phyloP scores from a whole-genome alignment of 1,284 basidiomycete genomes.

The Trichosporon asahii region DNA sequence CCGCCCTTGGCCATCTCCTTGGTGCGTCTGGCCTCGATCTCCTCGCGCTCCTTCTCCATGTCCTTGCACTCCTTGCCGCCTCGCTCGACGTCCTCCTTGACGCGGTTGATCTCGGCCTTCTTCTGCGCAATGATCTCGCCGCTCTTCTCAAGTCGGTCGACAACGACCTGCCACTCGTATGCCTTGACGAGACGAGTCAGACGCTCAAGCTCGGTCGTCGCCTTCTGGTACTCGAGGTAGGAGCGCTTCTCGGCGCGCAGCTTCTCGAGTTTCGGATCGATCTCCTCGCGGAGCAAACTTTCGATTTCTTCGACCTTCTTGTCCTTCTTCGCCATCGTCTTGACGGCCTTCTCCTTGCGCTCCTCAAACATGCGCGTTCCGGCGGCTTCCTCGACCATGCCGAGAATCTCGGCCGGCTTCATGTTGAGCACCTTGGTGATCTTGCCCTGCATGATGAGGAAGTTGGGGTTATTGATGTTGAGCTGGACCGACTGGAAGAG shows the following conservation, averaged over 20 bases:
- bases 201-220: constrained; percentile 82
- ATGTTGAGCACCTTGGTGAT: constrained; percentile 98
- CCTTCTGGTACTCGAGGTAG: constrained; percentile 88
- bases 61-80: constrained; percentile 56
- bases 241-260: constrained; percentile 85
- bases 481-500: constrained; percentile 97
- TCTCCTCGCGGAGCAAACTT: constrained; percentile 75
- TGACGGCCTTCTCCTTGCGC: constrained; percentile 92
- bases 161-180: constrained; percentile 79
- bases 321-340: constrained; percentile 97
- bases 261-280: constrained; percentile 89
- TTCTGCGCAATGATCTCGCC: constrained; percentile 45
- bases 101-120: constrained; percentile 39
- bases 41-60: constrained; percentile 61
- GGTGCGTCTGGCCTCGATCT: constrained; percentile 62
- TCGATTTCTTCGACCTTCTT: constrained; percentile 91
- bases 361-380: constrained; percentile 99
- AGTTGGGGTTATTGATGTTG: constrained; percentile 99
- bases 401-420: constrained; percentile 95
- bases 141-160: constrained; percentile 57
- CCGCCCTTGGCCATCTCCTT: constrained; percentile 68
- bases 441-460: constrained; percentile 98
- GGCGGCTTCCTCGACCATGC: constrained; percentile 98
- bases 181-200: constrained; percentile 79
- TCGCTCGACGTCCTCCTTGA: constrained; percentile 49